Base-by-base conservation (phyloP, 345 rosid genomes). In the Salix koriyanagi region DNA sequence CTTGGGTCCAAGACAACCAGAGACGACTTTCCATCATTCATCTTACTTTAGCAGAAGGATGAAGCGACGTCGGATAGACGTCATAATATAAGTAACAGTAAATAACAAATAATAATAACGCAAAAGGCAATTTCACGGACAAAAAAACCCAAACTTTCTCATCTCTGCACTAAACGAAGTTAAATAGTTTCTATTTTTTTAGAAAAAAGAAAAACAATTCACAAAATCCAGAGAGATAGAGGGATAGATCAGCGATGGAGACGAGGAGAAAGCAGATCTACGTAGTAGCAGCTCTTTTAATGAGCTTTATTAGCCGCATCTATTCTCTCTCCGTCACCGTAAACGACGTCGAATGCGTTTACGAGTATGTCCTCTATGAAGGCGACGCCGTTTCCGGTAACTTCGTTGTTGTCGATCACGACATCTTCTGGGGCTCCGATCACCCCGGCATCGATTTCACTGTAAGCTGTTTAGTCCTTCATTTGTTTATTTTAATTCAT, bases 371-470 rank as follows among this genome's bases (percentile, higher is more conserved):
- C 42, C 88, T 93, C 48, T 92, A 93, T 86, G 98, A 96, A 80
- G 98, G 94, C 75, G 99, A 96, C 80, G 82, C 86, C 67, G 83
- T 96, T 65, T 88, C 99, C 3, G 99, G 99, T 1, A 93, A 92
- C 87, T 96, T 91, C 89, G 99, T 96, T 12, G 99, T 96, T 69
- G 98, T 93, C 61, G 99, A 96, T 76, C 98, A 96, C 80, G 99
- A 93, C 77, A 93, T 96, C 83, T 96, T 93, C 92, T 96, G 98
- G 99, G 81, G 89, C 81, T 87, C 97, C 25, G 99, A 96, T 87
- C 99, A 96, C 83, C 97, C 97, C 50, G 99, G 99, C 76, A 89
- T 93, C 81, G 99, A 96, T 88, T 89, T 96, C 77, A 87, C 80
- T 23, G 99, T 96, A 48, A 87, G 85, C 2, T 32, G 41, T 14